These are phyloP conservation scores for Pseudonitzschia delicatissima DNA, from an alignment of 108 stramenopile species.

Conservation along the genomic window DNA sequence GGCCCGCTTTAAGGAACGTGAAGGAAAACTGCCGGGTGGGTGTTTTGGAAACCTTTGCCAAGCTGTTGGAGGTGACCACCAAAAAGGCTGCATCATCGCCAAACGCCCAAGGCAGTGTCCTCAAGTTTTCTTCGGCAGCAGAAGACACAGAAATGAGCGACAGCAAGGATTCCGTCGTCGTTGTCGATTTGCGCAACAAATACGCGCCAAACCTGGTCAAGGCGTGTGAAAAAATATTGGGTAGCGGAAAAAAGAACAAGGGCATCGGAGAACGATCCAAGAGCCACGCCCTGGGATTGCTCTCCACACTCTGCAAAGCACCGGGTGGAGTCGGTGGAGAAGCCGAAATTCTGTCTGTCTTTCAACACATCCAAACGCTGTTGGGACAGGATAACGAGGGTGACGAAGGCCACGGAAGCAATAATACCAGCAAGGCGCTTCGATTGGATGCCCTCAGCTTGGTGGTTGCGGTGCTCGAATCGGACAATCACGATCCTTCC, in stretches of 20 bases:
- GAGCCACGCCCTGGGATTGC: constrained; percentile 61
- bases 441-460: constrained; percentile 89
- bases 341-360: constrained; percentile 61
- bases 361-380: constrained; percentile 61
- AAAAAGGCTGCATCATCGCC: constrained; percentile 28
- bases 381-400: constrained; percentile 25
- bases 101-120: neutral
- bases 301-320: constrained; percentile 68
- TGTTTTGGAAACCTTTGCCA: constrained; percentile 84
- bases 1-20: constrained; percentile 92
- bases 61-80: constrained; percentile 72
- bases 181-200: constrained; percentile 64
- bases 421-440: constrained; percentile 68
- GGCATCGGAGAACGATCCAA: constrained; percentile 68
- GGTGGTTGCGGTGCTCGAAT: constrained; percentile 71
- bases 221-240: constrained; percentile 76
- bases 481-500: constrained; percentile 52
- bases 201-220: constrained; percentile 68
- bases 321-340: constrained; percentile 79
- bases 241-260: constrained; percentile 58
- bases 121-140: constrained; percentile 13
- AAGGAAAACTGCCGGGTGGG: constrained; percentile 98
- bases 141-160: constrained; percentile 37
- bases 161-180: constrained; percentile 12
- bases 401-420: constrained; percentile 22